Base-by-base conservation (phyloP, 2,329 filamentous ascomycete genomes). In the Basipetospora chlamydospora region DNA sequence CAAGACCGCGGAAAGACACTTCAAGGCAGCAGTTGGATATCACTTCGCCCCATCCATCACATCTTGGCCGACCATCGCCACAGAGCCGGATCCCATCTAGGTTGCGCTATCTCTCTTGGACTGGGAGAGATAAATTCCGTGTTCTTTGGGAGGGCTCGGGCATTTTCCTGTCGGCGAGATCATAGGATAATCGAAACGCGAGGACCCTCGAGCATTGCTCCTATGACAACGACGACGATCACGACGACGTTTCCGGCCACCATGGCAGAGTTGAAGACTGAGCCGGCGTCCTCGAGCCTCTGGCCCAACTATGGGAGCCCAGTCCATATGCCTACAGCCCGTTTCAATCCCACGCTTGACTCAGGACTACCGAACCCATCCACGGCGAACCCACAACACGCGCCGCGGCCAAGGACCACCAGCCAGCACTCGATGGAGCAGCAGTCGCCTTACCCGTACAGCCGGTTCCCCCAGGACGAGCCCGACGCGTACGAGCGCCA, bases 231-330 rank as follows among this genome's bases (percentile, higher is more conserved):
- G 60, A 67, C 36, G 22, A 26, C 36, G 13, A 29, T 26, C 34
- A 66, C 58, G 64, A 73, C 73, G 67, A 72, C 70, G 46, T 71
- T 73, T 56, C 66, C 69, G 60, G 64, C 66, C 52, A 70, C 63
- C 53, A 74, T 75, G 70, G 67, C 70, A 66, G 70, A 74, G 54
- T 54, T 75, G 60, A 73, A 73, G 64, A 59, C 61, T 52, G 70
- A 75, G 56, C 58, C 67, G 50, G 56, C 64, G 52, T 70, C 73
- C 55, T 60, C 64, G 48, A 64, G 61, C 54, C 56, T 75, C 47
- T 75, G 70, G 70, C 60, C 67, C 47, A 69, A 61, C 58, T 75
- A 75, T 55, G 63, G 61, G 44, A 60, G 59, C 42, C 63, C 66
- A 39, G 62, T 72, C 43, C 67, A 69, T 46, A 59, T 74, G 52